Evolutionary conservation across 495 filamentous ascomycete species (phyloP).

Genomic region (Lophium mytilinum): DNA sequence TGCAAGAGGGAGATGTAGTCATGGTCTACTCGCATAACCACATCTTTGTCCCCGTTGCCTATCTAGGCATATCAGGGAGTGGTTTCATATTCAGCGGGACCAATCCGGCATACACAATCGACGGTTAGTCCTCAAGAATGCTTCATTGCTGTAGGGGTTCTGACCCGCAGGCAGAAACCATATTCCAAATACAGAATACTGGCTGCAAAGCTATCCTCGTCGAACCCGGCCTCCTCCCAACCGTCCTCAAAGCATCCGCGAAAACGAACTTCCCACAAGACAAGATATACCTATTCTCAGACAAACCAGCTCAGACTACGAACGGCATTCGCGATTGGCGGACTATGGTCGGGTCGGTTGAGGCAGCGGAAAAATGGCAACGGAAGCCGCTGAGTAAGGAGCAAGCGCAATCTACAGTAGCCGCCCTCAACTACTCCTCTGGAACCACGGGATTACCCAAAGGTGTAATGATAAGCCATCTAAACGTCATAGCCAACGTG

Average conservation of each 20-base stretch:
- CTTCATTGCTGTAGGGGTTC: not conserved
- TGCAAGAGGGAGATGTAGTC: constrained; percentile 37
- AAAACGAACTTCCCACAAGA: constrained; percentile 34
- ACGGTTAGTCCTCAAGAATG: constrained; percentile 13
- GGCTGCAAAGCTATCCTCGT: constrained; percentile 35
- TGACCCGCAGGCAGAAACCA: constrained; percentile 17
- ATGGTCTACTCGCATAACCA: constrained; percentile 42
- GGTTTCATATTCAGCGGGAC: constrained; percentile 36
- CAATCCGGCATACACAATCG: constrained; percentile 32
- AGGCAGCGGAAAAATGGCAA: constrained; percentile 40
- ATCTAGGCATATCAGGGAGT: constrained; percentile 39
- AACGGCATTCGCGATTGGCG: constrained; percentile 44
- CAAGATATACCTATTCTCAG: constrained; percentile 46
- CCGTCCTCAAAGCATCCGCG: constrained; percentile 37
- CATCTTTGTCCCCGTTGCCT: constrained; percentile 42
- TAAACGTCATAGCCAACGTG: constrained; percentile 36
- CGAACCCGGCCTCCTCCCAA: constrained; percentile 31
- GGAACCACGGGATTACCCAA: constrained; percentile 40
- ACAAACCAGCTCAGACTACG: constrained; percentile 19
- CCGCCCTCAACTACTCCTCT: constrained; percentile 43
- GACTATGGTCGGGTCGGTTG: constrained; percentile 36
- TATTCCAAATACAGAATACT: constrained; percentile 35
- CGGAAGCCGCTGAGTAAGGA: constrained; percentile 37
- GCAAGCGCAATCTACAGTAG: constrained; percentile 32
- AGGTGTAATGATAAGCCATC: constrained; percentile 36